phyloP scores from a whole-genome alignment of 1,139 yeast species.

The Nematodospora anomalae region DNA sequence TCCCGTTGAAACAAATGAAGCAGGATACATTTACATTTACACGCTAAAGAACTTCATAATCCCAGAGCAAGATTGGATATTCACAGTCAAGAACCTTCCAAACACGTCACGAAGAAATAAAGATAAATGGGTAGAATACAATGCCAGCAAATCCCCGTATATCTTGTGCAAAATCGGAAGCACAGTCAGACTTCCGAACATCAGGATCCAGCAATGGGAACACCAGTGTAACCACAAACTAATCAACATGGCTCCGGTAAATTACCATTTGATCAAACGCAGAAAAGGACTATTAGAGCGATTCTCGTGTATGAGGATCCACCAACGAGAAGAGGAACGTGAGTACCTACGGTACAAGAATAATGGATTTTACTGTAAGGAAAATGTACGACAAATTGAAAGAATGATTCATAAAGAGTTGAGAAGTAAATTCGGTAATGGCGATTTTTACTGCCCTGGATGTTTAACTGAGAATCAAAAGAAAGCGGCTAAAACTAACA shows the following conservation, averaged over 20 bases:
- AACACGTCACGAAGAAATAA: conserved; percentile 19
- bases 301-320: conserved; percentile 7
- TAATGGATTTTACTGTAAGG: conserved; percentile 35
- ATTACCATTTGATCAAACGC: conserved; percentile 8
- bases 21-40: conserved; percentile 55
- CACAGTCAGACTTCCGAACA: conserved; percentile 48
- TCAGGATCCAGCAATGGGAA: conserved; percentile 55
- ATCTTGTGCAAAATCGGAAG: conserved; percentile 56
- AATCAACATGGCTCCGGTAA: conserved; percentile 13
- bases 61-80: conserved; percentile 22
- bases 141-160: conserved; percentile 37
- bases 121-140: conserved; percentile 35
- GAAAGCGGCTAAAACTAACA: conserved; percentile 3
- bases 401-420: conserved; percentile 37
- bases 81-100: conserved; percentile 37
- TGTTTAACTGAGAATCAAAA: conserved; percentile 21
- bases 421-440: conserved; percentile 41
- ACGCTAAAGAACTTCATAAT: conserved; percentile 35
- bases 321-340: conserved; percentile 1
- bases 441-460: conserved; percentile 43
- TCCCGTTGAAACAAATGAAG: conserved; percentile 2
- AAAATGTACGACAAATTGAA: conserved; percentile 38
- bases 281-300: conserved; percentile 9
- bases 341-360: conserved; percentile 16
- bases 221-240: conserved; percentile 49